phyloP scores from a whole-genome alignment of 2,329 filamentous ascomycete species.

The Talaromyces rugulosus region DNA sequence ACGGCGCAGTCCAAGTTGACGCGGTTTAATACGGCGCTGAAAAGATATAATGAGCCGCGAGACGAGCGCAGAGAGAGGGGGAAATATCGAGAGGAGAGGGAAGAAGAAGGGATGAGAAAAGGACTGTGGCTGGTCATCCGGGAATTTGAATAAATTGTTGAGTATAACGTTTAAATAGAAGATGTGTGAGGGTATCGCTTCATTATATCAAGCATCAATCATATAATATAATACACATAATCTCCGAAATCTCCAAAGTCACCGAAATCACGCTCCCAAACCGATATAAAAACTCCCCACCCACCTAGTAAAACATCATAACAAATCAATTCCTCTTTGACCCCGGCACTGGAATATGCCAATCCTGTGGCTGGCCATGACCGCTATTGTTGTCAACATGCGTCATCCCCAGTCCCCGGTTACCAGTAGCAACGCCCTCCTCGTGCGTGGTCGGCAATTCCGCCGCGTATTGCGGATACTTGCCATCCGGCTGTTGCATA shows the following conservation, averaged over 20 bases:
- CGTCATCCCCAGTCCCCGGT: not conserved
- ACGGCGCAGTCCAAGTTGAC: slow-evolving; percentile 20
- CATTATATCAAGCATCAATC: not conserved
- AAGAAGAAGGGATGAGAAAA: not conserved
- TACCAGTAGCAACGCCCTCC: not conserved
- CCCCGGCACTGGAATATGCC: not conserved
- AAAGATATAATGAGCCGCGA: slow-evolving; percentile 15
- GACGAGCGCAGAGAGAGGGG: not conserved
- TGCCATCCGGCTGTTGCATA: not conserved
- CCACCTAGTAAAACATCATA: too few relatives aligned
- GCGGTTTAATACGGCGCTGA: slow-evolving; percentile 21
- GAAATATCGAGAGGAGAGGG: not conserved
- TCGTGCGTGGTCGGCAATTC: slow-evolving; percentile 11
- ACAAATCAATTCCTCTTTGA: not conserved
- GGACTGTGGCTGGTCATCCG: slow-evolving; percentile 9
- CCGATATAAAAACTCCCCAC: too few relatives aligned
- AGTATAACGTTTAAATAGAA: not conserved
- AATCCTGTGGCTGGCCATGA: not conserved
- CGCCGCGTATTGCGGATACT: slow-evolving; percentile 3
- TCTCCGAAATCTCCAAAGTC: not conserved
- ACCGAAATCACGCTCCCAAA: too few relatives aligned
- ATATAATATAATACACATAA: not conserved
- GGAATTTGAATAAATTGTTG: not conserved
- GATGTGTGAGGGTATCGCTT: not conserved
- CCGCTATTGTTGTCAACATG: not conserved